Percentiles rank a stretch among this genome's conserved stretches.
These are phyloP conservation scores for Paramecium sexaurelia DNA, from an alignment of 73 alveolate species.

Conservation along the genomic window DNA sequence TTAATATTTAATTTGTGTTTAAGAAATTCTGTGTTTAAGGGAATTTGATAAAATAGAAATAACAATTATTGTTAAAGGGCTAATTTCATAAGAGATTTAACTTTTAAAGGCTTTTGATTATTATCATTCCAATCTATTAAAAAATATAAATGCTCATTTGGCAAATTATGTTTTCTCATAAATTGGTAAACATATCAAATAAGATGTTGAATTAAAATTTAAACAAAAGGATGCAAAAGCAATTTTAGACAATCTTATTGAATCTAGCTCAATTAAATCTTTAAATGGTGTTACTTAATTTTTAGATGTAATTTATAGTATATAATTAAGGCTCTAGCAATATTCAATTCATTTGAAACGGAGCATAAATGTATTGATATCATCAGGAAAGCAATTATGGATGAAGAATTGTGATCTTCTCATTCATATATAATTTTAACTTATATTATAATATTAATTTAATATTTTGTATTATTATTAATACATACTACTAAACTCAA, in stretches of 20 bases:
- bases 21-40: neutral
- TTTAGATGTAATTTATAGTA: neutral
- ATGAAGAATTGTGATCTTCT: neutral
- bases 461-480: too few species aligned
- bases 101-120: neutral
- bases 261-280: neutral
- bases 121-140: neutral
- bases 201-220: neutral
- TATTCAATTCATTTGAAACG: neutral
- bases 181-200: neutral
- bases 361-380: conserved; percentile 19
- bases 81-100: neutral
- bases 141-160: neutral
- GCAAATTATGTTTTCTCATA: neutral
- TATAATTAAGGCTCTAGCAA: neutral
- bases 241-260: neutral
- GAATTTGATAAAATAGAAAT: neutral
- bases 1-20: neutral
- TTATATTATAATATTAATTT: too few species aligned
- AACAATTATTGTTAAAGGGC: neutral
- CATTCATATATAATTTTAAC: too few species aligned
- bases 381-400: neutral
- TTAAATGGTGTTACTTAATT: neutral
- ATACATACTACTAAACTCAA: too few species aligned
- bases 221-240: neutral